Base-by-base conservation (phyloP, 176 grass and related monocot species). In the Aegilops speltoides region DNA sequence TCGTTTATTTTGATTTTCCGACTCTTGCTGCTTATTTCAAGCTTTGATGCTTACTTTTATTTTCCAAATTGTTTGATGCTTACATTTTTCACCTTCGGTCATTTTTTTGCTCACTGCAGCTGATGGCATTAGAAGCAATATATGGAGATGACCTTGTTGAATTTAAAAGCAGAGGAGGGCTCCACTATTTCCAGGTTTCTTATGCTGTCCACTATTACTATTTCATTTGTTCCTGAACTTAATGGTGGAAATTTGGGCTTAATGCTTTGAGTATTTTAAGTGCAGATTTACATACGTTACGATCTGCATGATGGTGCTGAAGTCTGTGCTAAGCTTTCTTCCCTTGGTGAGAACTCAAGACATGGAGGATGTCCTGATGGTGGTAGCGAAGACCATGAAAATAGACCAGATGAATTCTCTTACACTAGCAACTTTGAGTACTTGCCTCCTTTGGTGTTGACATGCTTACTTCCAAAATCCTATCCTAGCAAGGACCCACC, bases 121-220 rank as follows among this genome's bases (percentile, higher is more conserved):
- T 90, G 56, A 74, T 93, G 52, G 91, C 91, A 67, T 20, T 90
- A 78, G 85, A 93, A 25, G 91, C 88, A 82, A 93, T 93, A 56
- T 90, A 90, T 48, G 85, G 87, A 23, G 72, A 79, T 41, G 83
- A 87, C 85, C 85, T 90, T 43, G 32, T 13, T 36, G 68, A 31
- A 17, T 79, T 85, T 2, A 25, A 40, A 78, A 89, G 41, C 64
- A 93, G 84, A 91, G 59, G 67, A 81, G 81, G 87, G 68, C 85
- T 89, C 54, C 45, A 6, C 3, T 87, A 45, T 77, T 91, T 94
- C 4, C 89, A 94, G 92, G 92, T 93, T 68, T 34, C 38, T 85
- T 81, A 7, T 48, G 69, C 4, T 66, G 67, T 17, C 16, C 60
- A 40, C 64, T 15, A 72, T 8, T 9, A 16, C 36, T 32, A 32